Evolutionary conservation across 2,329 filamentous ascomycete genomes (phyloP).

Genomic region (Ascochyta fabae): DNA sequence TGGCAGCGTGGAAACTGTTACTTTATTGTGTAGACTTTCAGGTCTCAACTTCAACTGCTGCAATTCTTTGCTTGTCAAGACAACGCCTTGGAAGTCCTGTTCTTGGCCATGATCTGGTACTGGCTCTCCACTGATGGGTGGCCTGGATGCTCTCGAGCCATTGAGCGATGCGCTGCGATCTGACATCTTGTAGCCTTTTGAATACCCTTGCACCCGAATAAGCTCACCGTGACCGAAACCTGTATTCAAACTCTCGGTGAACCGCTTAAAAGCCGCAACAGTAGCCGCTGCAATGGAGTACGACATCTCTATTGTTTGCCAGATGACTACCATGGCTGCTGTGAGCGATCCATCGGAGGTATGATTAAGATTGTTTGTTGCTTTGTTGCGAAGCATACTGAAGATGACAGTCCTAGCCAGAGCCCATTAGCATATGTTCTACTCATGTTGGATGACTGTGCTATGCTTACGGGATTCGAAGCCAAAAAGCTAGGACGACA

Average conservation of each 20-base stretch:
- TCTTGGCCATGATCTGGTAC: background rate
- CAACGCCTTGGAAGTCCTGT: no score
- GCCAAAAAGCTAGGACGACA: conserved; percentile 27
- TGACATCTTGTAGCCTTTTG: conserved; percentile 16
- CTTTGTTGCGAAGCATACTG: conserved; percentile 12
- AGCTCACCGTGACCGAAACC: conserved; percentile 23
- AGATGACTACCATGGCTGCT: conserved; percentile 18
- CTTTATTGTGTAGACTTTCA: no score
- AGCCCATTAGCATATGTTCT: background rate
- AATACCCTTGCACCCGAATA: conserved; percentile 14
- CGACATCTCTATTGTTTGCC: conserved; percentile 20
- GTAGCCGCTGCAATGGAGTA: conserved; percentile 20
- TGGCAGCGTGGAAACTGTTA: no score
- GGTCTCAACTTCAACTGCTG: no score
- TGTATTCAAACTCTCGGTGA: conserved; percentile 21
- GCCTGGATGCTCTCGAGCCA: background rate
- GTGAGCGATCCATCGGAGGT: conserved; percentile 9
- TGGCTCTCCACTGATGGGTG: background rate
- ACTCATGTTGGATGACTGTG: background rate
- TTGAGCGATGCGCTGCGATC: conserved; percentile 7
- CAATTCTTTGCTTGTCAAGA: no score
- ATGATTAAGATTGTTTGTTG: conserved; percentile 8
- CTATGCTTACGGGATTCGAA: conserved; percentile 22
- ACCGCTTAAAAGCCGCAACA: conserved; percentile 19
- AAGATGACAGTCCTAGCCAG: conserved; percentile 12